A percentile compares a stretch with the other conserved stretches of the same genome.
Conservation (phyloP, 2,329 filamentous ascomycete genomes). For the Dichotomopilus funicola region DNA sequence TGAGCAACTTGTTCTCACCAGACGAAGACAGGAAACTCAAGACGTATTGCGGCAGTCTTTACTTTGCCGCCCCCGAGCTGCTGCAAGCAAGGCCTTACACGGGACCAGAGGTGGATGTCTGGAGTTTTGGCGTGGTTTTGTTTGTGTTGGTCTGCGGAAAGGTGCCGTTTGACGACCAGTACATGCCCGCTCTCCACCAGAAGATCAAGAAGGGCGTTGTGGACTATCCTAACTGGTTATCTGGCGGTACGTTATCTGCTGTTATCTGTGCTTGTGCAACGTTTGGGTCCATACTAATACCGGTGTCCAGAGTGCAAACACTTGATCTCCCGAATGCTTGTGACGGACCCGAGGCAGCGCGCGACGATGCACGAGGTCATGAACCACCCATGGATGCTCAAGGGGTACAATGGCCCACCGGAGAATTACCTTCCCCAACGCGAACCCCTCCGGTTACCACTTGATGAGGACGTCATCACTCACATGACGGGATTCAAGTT, state of each 20-base stretch:
- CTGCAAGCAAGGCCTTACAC: constrained; percentile 91
- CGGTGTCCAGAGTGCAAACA: constrained; percentile 72
- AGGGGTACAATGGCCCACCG: constrained; percentile 78
- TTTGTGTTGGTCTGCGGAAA: constrained; percentile 97
- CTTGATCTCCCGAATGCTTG: constrained; percentile 89
- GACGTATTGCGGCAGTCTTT: constrained; percentile 95
- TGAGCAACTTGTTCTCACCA: constrained; percentile 93
- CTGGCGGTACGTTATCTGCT: constrained; percentile 58
- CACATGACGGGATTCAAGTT: constrained; percentile 99
- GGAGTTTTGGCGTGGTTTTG: constrained; percentile 97
- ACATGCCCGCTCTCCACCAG: constrained; percentile 94
- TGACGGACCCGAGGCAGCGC: constrained; percentile 83
- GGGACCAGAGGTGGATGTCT: constrained; percentile 93
- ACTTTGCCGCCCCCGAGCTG: constrained; percentile 93
- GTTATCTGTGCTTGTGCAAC: background rate
- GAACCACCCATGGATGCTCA: constrained; percentile 91
- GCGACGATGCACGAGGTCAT: constrained; percentile 87
- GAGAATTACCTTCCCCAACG: constrained; percentile 82
- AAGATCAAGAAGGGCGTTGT: constrained; percentile 98
- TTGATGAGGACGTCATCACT: constrained; percentile 76
- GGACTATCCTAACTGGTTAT: constrained; percentile 92
- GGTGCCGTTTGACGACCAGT: constrained; percentile 97
- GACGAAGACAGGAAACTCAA: constrained; percentile 67
- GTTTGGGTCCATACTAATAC: constrained; percentile 24
- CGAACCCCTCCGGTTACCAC: constrained; percentile 76